Conservation (phyloP, 2,329 filamentous ascomycete species). For the Ophiosphaerella herpotricha region DNA sequence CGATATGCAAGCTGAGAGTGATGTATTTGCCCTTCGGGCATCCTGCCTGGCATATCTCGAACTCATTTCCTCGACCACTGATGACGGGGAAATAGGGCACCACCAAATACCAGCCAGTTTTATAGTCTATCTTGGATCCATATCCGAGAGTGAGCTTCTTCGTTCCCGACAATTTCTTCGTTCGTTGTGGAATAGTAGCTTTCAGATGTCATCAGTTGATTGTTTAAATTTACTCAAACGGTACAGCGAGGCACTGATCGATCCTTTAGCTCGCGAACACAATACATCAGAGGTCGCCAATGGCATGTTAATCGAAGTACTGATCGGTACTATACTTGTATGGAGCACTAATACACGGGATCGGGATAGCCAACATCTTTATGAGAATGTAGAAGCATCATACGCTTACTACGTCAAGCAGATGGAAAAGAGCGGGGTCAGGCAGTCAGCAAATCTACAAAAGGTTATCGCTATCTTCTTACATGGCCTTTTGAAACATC, state of each 20-base stretch:
- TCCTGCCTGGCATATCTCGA: constrained; percentile 35
- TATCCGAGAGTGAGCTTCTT: constrained; percentile 36
- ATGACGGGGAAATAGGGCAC: constrained; percentile 11
- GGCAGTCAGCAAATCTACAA: constrained; percentile 69
- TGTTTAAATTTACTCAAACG: constrained; percentile 37
- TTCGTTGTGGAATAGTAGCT: constrained; percentile 27
- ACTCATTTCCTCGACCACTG: constrained; percentile 28
- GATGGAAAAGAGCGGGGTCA: constrained; percentile 68
- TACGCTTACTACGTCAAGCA: constrained; percentile 77
- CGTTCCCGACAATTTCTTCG: constrained; percentile 36
- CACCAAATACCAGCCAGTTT: constrained; percentile 31
- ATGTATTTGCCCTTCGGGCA: constrained; percentile 34
- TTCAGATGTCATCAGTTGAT: constrained; percentile 26
- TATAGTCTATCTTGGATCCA: constrained; percentile 30
- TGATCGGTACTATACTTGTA: constrained; percentile 33
- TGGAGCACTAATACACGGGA: constrained; percentile 31
- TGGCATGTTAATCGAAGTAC: constrained; percentile 40
- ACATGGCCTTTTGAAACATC: constrained; percentile 68
- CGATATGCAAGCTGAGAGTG: constrained; percentile 39
- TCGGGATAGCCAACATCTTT: constrained; percentile 50
- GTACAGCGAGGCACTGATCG: constrained; percentile 36
- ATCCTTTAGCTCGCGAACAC: constrained; percentile 41
- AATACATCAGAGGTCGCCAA: constrained; percentile 47
- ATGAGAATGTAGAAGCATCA: constrained; percentile 71
- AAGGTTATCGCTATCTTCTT: constrained; percentile 70